phyloP scores from a whole-genome alignment of 2,329 filamentous ascomycete genomes.

The Onygenales sp. region DNA sequence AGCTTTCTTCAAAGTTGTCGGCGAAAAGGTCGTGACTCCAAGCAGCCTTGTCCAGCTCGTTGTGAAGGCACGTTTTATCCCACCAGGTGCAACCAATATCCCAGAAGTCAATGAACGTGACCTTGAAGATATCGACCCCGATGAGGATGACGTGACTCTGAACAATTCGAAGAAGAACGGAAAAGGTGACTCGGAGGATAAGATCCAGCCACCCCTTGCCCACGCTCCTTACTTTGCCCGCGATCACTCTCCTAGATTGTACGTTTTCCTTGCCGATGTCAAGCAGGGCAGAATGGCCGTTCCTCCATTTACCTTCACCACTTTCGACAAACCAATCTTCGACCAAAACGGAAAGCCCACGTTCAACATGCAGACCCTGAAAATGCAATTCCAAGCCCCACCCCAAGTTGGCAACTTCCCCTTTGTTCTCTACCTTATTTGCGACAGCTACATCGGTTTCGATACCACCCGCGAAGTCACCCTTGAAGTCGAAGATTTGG shows the following conservation, averaged over 20 bases:
- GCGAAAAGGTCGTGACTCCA: conserved; percentile 86
- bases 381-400: conserved; percentile 93
- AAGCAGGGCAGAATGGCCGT: conserved; percentile 96
- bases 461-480: conserved; percentile 88
- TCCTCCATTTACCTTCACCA: conserved; percentile 87
- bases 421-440: conserved; percentile 87
- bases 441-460: conserved; percentile 90
- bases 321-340: conserved; percentile 83
- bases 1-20: conserved; percentile 96
- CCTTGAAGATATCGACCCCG: conserved; percentile 82
- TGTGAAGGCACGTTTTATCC: conserved; percentile 87
- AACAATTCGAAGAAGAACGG: conserved; percentile 59
- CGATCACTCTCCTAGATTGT: conserved; percentile 84
- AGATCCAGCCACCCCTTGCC: conserved; percentile 70
- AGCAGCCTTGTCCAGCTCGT: conserved; percentile 89
- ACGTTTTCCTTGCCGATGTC: conserved; percentile 86
- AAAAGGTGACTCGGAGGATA: conserved; percentile 37
- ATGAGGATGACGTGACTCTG: conserved; percentile 84
- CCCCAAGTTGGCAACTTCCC: conserved; percentile 87
- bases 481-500: conserved; percentile 78
- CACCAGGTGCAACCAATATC: conserved; percentile 67
- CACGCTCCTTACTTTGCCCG: conserved; percentile 85
- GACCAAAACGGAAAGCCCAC: conserved; percentile 74
- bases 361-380: conserved; percentile 90
- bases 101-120: conserved; percentile 68